A percentile compares a stretch with the other conserved stretches of the same genome.
Conservation (phyloP, 805 yeast genomes). For the Pichia californica region DNA sequence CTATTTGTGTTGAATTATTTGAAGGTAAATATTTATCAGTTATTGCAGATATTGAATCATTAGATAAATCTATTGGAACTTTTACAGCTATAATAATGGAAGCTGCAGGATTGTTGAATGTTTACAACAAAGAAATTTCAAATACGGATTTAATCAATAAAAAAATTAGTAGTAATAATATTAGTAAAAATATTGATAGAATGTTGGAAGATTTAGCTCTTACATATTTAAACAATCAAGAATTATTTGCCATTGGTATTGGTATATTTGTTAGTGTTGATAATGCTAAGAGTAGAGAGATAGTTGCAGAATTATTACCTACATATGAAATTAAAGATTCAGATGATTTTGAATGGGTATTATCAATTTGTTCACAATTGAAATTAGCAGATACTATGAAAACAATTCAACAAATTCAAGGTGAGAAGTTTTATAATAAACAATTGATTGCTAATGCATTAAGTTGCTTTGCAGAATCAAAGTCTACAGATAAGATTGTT, state of each 20-base stretch:
- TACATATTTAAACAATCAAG: conserved; percentile 45
- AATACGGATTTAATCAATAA: neutral
- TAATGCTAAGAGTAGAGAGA: conserved; percentile 35
- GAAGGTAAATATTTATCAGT: conserved; percentile 51
- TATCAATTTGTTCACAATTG: conserved; percentile 65
- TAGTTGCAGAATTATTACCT: conserved; percentile 54
- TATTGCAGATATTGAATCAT: conserved; percentile 49
- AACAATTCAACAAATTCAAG: conserved; percentile 48
- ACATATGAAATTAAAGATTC: conserved; percentile 54
- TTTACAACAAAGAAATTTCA: conserved; percentile 23
- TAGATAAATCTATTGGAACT: conserved; percentile 60
- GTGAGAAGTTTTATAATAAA: conserved; percentile 26
- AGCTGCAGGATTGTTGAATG: conserved; percentile 50
- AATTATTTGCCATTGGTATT: conserved; percentile 59
- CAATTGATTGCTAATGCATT: conserved; percentile 50
- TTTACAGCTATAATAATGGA: conserved; percentile 56
- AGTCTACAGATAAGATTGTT: conserved; percentile 46
- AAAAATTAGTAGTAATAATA: conserved; percentile 7
- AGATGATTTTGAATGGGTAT: conserved; percentile 76
- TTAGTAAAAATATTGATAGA: conserved; percentile 23
- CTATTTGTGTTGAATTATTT: conserved; percentile 48
- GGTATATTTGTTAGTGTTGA: conserved; percentile 51
- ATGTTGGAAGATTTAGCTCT: conserved; percentile 50
- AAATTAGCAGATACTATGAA: conserved; percentile 53
- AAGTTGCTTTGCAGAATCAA: conserved; percentile 57